Evolutionary conservation across 208 protist species (phyloP).

Genomic region (Crithidia thermophila): DNA sequence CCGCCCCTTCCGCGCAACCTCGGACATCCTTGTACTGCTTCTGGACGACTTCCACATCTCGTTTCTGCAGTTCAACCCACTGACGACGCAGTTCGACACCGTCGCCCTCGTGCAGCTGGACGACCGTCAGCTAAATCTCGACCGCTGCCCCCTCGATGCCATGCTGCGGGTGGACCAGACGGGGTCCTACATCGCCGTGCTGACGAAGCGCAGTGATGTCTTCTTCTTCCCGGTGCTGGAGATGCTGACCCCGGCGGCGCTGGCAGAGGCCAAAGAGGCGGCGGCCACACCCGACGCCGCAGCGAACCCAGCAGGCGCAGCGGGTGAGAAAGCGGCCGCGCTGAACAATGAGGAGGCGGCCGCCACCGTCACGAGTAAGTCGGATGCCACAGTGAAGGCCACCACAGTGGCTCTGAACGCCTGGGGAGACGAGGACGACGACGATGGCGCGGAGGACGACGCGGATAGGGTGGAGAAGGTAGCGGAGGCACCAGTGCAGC

Average conservation of each 20-base stretch:
- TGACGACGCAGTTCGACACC: slow-evolving; percentile 63
- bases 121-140: slow-evolving; percentile 54
- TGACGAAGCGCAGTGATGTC: slow-evolving; percentile 66
- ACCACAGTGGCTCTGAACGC: slow-evolving; percentile 54
- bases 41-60: slow-evolving; percentile 90
- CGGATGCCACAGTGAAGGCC: slow-evolving; percentile 3
- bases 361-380: neutral
- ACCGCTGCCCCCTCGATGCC: slow-evolving; percentile 48
- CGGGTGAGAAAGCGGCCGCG: too few species aligned
- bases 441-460: slow-evolving; percentile 30
- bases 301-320: neutral
- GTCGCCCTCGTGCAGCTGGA: slow-evolving; percentile 83
- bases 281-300: neutral
- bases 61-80: slow-evolving; percentile 73
- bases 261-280: slow-evolving; percentile 4
- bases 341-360: slow-evolving; percentile 15
- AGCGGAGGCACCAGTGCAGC: neutral
- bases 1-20: slow-evolving; percentile 46
- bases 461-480: neutral
- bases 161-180: slow-evolving; percentile 78
- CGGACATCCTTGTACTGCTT: slow-evolving; percentile 74
- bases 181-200: slow-evolving; percentile 62
- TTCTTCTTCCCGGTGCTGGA: slow-evolving; percentile 71
- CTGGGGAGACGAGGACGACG: slow-evolving; percentile 87
- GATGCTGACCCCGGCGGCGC: slow-evolving; percentile 16